A percentile compares a stretch with the other conserved stretches of the same genome.
Evolutionary conservation across 169 alveolate species (phyloP).

Genomic region (Plasmodium sp.): DNA sequence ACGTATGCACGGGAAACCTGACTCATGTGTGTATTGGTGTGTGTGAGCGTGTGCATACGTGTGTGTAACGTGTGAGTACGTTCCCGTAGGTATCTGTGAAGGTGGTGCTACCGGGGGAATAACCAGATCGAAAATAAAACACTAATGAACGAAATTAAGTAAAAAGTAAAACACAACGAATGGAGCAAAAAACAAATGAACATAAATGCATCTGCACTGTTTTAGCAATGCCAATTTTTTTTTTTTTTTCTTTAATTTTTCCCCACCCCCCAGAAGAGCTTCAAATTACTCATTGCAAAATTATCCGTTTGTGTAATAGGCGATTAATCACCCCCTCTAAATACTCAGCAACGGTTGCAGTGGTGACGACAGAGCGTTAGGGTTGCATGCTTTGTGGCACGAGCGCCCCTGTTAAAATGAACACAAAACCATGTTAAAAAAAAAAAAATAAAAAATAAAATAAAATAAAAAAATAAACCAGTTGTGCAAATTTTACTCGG

Average conservation of each 20-base stretch:
- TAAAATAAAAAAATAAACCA: background rate
- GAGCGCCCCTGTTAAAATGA: background rate
- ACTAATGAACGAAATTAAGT: background rate
- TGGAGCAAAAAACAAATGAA: background rate
- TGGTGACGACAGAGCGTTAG: background rate
- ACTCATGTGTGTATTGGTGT: background rate
- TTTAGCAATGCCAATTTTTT: background rate
- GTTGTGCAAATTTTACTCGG: background rate
- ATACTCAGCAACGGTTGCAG: background rate
- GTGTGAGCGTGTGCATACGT: background rate
- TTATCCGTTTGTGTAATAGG: background rate
- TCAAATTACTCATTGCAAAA: background rate
- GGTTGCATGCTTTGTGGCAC: background rate
- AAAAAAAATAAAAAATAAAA: background rate
- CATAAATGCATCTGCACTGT: background rate
- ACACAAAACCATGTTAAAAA: background rate
- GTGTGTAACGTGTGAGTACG: background rate
- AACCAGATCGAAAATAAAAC: background rate
- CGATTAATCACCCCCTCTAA: background rate
- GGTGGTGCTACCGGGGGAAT: background rate
- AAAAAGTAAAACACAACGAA: background rate
- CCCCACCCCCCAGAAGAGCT: background rate
- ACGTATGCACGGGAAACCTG: background rate
- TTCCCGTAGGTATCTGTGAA: background rate
- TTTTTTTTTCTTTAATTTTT: background rate